Base-by-base conservation (phyloP, 169 alveolate species). In the Cystoisospora suis region DNA sequence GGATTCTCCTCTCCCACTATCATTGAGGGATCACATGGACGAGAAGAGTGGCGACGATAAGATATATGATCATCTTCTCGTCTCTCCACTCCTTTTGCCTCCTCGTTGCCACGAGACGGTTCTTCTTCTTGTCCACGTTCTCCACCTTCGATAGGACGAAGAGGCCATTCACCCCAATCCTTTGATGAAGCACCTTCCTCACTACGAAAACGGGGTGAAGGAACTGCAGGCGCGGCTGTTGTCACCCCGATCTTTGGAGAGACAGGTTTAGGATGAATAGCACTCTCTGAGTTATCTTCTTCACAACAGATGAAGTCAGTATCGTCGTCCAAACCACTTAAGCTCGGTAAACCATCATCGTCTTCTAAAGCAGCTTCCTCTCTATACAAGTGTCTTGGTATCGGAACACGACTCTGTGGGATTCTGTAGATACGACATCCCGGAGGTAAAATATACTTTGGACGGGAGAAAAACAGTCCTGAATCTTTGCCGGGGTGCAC, bases 131-230 rank as follows among this genome's bases (percentile, higher is more conserved):
- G n/a, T n/a, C n/a, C n/a, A n/a, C n/a, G n/a, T n/a, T n/a, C n/a
- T n/a, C n/a, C n/a, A n/a, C n/a, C n/a, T n/a, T n/a, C n/a, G n/a
- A n/a, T 44, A 20, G 77, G 77, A 9, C 36, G 36, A 36, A 65
- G 42, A 17, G 77, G 77, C 77, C 77, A 65, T n/a, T 65, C 77
- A 44, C 77, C 77, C 77, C 77, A 65, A 44, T n/a, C 77, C 77
- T 65, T 65, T 20, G 77, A n/a, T n/a, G n/a, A n/a, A n/a, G n/a
- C n/a, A n/a, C n/a, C 34, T 20, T 44, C 77, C 36, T 23, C 77
- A n/a, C 77, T 65, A 44, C 77, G 77, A 2, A 44, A 65, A n/a
- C 77, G 2, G 77, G 12, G 77, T 44, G 77, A n/a, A n/a, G 45
- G 77, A 32, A n/a, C 45, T 65, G 42, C 36, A 65, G 77, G 7